phyloP scores from a whole-genome alignment of 2,329 filamentous ascomycete genomes.

The Ceratocystis diversiconidia region DNA sequence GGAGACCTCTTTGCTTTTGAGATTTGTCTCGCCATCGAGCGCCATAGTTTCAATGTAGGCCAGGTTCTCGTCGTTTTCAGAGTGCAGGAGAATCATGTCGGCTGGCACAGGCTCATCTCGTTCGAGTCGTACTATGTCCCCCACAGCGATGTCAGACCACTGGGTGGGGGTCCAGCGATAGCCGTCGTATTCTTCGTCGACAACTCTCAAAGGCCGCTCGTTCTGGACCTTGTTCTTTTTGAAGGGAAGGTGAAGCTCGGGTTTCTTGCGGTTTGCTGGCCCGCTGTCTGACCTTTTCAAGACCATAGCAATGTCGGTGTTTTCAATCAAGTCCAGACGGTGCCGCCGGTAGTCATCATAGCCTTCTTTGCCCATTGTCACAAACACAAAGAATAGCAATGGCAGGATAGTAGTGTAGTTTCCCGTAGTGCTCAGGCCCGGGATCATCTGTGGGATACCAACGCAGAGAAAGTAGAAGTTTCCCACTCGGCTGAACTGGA shows the following conservation, averaged over 20 bases:
- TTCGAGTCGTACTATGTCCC: constrained; percentile 34
- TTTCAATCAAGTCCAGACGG: constrained; percentile 69
- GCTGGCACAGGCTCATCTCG: constrained; percentile 72
- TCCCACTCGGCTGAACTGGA: constrained; percentile 72
- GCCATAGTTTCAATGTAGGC: constrained; percentile 82
- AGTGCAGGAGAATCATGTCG: constrained; percentile 66
- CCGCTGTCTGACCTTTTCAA: constrained; percentile 17
- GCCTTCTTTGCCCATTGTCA: constrained; percentile 75
- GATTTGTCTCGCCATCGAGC: constrained; percentile 66
- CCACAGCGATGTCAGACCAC: constrained; percentile 36
- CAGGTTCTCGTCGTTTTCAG: constrained; percentile 60
- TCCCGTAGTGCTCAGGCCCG: constrained; percentile 61
- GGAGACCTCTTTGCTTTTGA: constrained; percentile 61
- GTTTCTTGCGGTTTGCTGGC: not conserved
- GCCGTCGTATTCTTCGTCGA: constrained; percentile 47
- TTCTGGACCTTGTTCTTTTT: constrained; percentile 29
- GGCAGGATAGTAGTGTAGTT: constrained; percentile 62
- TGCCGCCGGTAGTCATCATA: constrained; percentile 75
- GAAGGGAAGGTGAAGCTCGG: constrained; percentile 14
- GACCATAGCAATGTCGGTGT: constrained; percentile 39
- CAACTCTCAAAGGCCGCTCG: constrained; percentile 13
- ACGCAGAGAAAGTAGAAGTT: constrained; percentile 83
- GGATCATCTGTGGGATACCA: constrained; percentile 67
- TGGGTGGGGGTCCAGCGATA: constrained; percentile 36
- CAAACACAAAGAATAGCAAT: constrained; percentile 58